Percentiles rank a stretch among this genome's conserved stretches.
These are phyloP conservation scores for Aristolochia fimbriata DNA, from an alignment of 164 flowering plant species.

Conservation along the genomic window DNA sequence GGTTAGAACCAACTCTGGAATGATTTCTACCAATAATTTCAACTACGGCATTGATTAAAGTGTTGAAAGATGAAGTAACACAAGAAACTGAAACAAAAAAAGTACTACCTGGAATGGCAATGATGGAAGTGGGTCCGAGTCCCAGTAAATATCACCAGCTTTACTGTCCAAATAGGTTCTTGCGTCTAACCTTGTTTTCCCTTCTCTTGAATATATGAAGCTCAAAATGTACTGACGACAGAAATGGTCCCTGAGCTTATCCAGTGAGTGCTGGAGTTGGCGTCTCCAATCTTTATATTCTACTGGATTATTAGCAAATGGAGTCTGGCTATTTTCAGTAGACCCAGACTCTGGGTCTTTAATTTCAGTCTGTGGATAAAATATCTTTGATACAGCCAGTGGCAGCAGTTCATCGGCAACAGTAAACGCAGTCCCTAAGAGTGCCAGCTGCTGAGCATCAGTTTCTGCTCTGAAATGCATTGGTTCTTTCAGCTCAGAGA, in stretches of 20 bases:
- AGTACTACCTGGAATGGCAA: constrained; percentile 82
- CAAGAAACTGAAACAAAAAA: constrained; percentile 2
- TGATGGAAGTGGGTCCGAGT: constrained; percentile 74
- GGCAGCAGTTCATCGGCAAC: constrained; percentile 79
- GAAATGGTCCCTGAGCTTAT: constrained; percentile 85
- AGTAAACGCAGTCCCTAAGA: constrained; percentile 78
- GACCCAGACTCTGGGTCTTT: constrained; percentile 34
- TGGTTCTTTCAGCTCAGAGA: constrained; percentile 52
- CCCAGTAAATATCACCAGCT: constrained; percentile 51
- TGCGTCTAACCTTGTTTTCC: constrained; percentile 66
- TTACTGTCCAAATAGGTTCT: constrained; percentile 55
- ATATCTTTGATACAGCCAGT: constrained; percentile 39
- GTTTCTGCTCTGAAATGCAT: constrained; percentile 72
- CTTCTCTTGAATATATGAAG: constrained; percentile 89
- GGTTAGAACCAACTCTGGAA: no score
- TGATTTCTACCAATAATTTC: no score
- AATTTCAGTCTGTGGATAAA: constrained; percentile 35
- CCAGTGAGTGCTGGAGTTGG: constrained; percentile 75
- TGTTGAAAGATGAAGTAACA: background rate
- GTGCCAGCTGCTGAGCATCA: constrained; percentile 92
- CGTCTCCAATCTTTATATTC: constrained; percentile 93
- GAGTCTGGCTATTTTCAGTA: constrained; percentile 17
- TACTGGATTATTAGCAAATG: constrained; percentile 22
- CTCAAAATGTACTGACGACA: constrained; percentile 86
- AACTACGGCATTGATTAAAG: background rate